Evolutionary conservation across 352 stramenopile genomes (phyloP).

Genomic region (Detonula confervacea): DNA sequence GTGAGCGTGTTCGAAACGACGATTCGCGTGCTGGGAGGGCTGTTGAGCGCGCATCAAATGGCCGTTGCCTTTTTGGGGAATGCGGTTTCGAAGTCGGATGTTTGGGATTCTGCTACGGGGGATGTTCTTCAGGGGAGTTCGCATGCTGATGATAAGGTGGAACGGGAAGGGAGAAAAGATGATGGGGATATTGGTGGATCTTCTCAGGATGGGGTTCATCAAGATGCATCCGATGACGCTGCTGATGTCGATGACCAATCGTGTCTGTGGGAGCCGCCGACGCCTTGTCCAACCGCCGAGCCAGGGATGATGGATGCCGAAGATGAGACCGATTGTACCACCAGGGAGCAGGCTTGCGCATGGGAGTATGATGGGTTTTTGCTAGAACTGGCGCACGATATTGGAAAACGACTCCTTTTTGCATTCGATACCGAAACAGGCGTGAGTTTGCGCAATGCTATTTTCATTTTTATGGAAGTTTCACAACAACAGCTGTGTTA

Average conservation of each 20-base stretch:
- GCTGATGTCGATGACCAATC: slow-evolving; percentile 19
- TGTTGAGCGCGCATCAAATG: slow-evolving; percentile 94
- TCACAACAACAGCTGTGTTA: too few relatives aligned
- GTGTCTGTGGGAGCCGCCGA: slow-evolving; percentile 27
- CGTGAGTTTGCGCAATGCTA: slow-evolving; percentile 16
- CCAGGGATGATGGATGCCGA: not conserved
- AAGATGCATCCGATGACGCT: slow-evolving; percentile 7
- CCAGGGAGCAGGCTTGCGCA: not conserved
- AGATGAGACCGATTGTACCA: slow-evolving; percentile 1
- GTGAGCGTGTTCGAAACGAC: slow-evolving; percentile 97
- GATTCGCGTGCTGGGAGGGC: slow-evolving; percentile 95
- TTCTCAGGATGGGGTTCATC: not conserved
- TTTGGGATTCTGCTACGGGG: slow-evolving; percentile 57
- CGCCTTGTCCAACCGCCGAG: slow-evolving; percentile 15
- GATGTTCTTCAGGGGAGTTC: slow-evolving; percentile 40
- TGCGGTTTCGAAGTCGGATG: slow-evolving; percentile 55
- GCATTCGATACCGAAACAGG: slow-evolving; percentile 96
- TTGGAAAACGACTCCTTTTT: slow-evolving; percentile 93
- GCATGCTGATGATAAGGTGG: not conserved
- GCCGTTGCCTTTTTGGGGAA: slow-evolving; percentile 65
- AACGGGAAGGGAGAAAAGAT: not conserved
- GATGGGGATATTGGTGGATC: not conserved
- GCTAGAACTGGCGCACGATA: slow-evolving; percentile 91
- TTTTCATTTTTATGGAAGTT: not conserved
- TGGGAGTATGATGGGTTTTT: slow-evolving; percentile 93